These are phyloP conservation scores for Micractinium conductrix DNA, from an alignment of 139 green algal genomes.

Conservation along the genomic window DNA sequence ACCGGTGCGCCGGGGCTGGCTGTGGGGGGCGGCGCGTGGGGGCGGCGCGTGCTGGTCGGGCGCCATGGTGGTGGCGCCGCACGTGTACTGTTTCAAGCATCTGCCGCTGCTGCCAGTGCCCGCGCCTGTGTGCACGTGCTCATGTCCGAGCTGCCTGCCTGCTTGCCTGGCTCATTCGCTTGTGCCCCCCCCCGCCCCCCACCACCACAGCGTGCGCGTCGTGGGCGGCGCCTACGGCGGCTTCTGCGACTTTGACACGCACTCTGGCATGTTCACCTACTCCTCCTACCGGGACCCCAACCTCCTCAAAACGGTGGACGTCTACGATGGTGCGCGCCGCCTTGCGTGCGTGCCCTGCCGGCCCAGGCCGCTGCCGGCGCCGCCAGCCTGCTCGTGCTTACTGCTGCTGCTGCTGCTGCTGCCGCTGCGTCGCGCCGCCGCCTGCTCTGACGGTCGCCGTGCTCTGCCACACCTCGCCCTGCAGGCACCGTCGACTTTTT, in stretches of 20 bases:
- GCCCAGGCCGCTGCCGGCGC: too few relatives aligned
- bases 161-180: not conserved
- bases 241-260: conserved; percentile 97
- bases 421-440: not conserved
- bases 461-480: not conserved
- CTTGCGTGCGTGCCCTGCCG: too few relatives aligned
- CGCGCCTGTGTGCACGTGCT: too few relatives aligned
- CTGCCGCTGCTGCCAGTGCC: too few relatives aligned
- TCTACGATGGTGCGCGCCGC: conserved; percentile 67
- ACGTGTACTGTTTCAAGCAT: too few relatives aligned
- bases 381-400: too few relatives aligned
- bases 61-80: too few relatives aligned
- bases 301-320: conserved; percentile 90
- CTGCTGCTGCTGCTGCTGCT: not conserved
- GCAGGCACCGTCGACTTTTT: conserved; percentile 86
- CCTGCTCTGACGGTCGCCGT: not conserved
- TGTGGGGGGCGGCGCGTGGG: not conserved
- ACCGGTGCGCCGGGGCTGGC: conserved; percentile 71
- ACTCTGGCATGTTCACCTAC: conserved; percentile 94
- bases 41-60: not conserved
- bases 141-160: not conserved
- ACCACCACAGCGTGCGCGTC: conserved; percentile 61
- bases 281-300: conserved; percentile 97
- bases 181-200: not conserved
- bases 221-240: conserved; percentile 97